Percentiles rank a stretch among this genome's conserved stretches.
These are phyloP conservation scores for Globomyces pollinis-pini DNA, from an alignment of 192 early-diverging fungal genomes.

Conservation along the genomic window DNA sequence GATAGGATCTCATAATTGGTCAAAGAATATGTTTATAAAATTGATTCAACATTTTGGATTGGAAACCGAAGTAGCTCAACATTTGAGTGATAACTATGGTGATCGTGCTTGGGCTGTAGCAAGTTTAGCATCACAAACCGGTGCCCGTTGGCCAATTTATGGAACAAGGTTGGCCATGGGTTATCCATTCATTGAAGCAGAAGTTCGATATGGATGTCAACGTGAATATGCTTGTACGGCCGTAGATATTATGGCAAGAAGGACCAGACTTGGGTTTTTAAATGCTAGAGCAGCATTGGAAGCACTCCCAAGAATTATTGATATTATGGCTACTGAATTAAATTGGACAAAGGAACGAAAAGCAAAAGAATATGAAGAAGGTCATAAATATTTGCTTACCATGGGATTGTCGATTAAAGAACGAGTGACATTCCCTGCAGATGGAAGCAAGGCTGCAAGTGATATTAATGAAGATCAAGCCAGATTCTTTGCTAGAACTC, in stretches of 20 bases:
- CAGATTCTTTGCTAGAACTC: conserved; percentile 27
- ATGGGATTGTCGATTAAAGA: conserved; percentile 72
- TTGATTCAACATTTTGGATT: conserved; percentile 93
- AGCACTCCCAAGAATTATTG: conserved; percentile 74
- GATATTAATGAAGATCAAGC: conserved; percentile 20
- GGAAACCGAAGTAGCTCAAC: conserved; percentile 77
- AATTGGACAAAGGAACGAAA: conserved; percentile 64
- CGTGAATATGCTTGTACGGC: conserved; percentile 89
- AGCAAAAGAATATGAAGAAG: conserved; percentile 59
- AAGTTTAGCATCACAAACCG: conserved; percentile 65
- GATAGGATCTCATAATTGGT: conserved; percentile 82
- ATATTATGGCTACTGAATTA: conserved; percentile 88
- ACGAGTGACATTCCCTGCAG: background rate
- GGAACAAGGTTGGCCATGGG: conserved; percentile 67
- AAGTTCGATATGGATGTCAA: conserved; percentile 84
- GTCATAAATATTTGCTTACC: conserved; percentile 68
- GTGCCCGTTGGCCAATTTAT: conserved; percentile 69
- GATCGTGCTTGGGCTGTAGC: conserved; percentile 93
- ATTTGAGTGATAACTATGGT: conserved; percentile 86
- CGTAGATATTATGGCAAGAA: conserved; percentile 89
- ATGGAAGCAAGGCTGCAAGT: background rate
- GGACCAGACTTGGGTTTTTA: conserved; percentile 86
- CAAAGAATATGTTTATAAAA: conserved; percentile 89
- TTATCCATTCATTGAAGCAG: conserved; percentile 92
- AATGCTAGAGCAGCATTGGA: conserved; percentile 86